Percentiles rank a stretch among this genome's conserved stretches.
phyloP scores from a whole-genome alignment of 2,329 filamentous ascomycete species.

The Aspergillus sp. region DNA sequence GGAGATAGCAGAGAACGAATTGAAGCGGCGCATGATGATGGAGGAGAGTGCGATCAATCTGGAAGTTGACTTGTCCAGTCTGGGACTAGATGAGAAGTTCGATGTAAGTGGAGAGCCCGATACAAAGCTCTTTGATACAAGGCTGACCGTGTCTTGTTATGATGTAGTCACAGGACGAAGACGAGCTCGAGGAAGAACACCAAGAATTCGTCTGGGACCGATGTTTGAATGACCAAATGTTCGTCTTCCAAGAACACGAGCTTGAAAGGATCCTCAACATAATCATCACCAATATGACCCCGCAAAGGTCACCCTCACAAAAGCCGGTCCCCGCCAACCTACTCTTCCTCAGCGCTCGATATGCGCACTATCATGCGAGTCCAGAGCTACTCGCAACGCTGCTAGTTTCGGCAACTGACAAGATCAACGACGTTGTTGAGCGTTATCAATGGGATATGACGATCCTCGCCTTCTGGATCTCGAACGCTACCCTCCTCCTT shows the following conservation, averaged over 20 bases:
- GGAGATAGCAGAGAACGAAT: constrained; percentile 94
- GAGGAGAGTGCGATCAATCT: constrained; percentile 97
- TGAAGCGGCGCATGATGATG: constrained; percentile 93
- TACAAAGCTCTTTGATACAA: background rate
- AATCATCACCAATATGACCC: constrained; percentile 97
- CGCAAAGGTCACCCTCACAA: constrained; percentile 91
- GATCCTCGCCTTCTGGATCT: constrained; percentile 97
- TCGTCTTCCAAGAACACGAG: constrained; percentile 96
- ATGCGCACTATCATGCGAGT: constrained; percentile 95
- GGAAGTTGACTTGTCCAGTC: constrained; percentile 92
- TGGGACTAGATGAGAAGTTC: constrained; percentile 93
- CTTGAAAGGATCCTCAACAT: constrained; percentile 91
- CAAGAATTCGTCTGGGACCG: constrained; percentile 96
- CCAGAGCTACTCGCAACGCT: constrained; percentile 80
- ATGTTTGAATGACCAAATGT: constrained; percentile 98
- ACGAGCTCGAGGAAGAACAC: constrained; percentile 83
- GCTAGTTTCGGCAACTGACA: constrained; percentile 85
- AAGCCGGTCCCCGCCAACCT: constrained; percentile 98
- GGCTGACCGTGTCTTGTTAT: constrained; percentile 7
- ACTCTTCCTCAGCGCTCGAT: constrained; percentile 91
- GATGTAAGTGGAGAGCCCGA: constrained; percentile 63
- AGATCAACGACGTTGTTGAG: constrained; percentile 97
- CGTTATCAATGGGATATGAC: constrained; percentile 99
- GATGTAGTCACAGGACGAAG: constrained; percentile 68
- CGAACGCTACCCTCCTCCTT: constrained; percentile 90